Evolutionary conservation across 1,139 yeast genomes (phyloP).

Genomic region (Debaryomyces nepalensis): DNA sequence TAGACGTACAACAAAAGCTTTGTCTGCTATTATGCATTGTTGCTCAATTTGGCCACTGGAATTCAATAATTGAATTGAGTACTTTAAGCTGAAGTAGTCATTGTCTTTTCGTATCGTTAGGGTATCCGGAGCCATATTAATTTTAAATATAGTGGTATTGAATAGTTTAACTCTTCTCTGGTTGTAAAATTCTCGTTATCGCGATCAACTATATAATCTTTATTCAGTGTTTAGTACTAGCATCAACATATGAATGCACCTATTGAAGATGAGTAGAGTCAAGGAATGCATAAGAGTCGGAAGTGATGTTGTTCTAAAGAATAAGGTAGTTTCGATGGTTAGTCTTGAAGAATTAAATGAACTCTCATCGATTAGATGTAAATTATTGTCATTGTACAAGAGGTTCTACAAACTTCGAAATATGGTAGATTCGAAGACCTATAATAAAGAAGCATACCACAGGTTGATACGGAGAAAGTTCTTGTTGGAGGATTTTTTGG

Average conservation of each 20-base stretch:
- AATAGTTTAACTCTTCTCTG: not conserved
- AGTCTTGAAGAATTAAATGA: conserved; percentile 16
- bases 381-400: conserved; percentile 32
- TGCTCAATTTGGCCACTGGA: not conserved
- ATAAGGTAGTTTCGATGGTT: conserved; percentile 15
- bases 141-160: not conserved
- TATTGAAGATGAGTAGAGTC: conserved; percentile 10
- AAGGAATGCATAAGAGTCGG: conserved; percentile 10
- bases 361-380: conserved; percentile 19
- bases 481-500: conserved; percentile 26
- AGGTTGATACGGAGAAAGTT: conserved; percentile 34
- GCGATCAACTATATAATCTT: conserved; percentile 1
- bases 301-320: conserved; percentile 11
- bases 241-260: not conserved
- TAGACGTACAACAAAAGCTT: conserved; percentile 19
- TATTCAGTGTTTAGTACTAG: not conserved
- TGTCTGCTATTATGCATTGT: conserved; percentile 18
- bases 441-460: conserved; percentile 22
- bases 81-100: conserved; percentile 21
- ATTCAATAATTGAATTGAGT: conserved; percentile 11
- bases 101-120: conserved; percentile 17
- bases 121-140: not conserved
- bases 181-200: conserved; percentile 10
- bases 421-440: conserved; percentile 25
- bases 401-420: conserved; percentile 37